Conservation (phyloP, 768 basidiomycete species). For the Scleroderma bovista region DNA sequence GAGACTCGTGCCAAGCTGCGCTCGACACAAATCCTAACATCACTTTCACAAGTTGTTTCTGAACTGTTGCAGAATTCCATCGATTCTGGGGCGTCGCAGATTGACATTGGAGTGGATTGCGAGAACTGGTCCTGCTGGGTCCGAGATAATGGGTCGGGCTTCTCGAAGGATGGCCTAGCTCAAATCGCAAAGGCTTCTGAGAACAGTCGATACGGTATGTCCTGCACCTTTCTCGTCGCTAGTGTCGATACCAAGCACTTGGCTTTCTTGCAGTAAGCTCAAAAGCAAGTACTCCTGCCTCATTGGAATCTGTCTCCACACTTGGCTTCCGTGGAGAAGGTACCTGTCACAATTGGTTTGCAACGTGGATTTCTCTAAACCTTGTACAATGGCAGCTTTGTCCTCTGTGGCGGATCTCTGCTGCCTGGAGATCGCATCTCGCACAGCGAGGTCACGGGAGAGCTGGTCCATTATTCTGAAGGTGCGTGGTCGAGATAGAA, state of each 20-base stretch:
- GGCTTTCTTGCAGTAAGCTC: slow-evolving; percentile 52
- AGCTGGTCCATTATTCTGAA: slow-evolving; percentile 78
- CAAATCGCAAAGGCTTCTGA: slow-evolving; percentile 47
- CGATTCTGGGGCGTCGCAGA: slow-evolving; percentile 65
- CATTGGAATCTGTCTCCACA: slow-evolving; percentile 49
- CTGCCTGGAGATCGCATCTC: slow-evolving; percentile 77
- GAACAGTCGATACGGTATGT: slow-evolving; percentile 65
- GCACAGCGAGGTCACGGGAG: slow-evolving; percentile 55
- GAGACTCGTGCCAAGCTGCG: slow-evolving; percentile 69
- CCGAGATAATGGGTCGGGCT: slow-evolving; percentile 78
- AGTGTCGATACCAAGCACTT: background rate
- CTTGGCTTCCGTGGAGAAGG: slow-evolving; percentile 97
- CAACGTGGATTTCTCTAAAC: background rate
- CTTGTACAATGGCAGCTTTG: slow-evolving; percentile 48
- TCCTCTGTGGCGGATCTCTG: slow-evolving; percentile 78
- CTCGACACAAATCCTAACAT: slow-evolving; percentile 80
- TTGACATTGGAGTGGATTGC: slow-evolving; percentile 71
- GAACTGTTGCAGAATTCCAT: slow-evolving; percentile 90
- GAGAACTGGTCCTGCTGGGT: slow-evolving; percentile 83
- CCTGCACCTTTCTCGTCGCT: background rate
- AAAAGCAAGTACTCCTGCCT: slow-evolving; percentile 53
- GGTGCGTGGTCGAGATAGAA: slow-evolving; percentile 35
- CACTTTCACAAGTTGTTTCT: slow-evolving; percentile 70
- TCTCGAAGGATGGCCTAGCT: slow-evolving; percentile 54
- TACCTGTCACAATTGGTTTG: slow-evolving; percentile 20